A percentile compares a stretch with the other conserved stretches of the same genome.
phyloP scores from a whole-genome alignment of 805 yeast species.

The Zygosaccharomyces kombuchaensis region DNA sequence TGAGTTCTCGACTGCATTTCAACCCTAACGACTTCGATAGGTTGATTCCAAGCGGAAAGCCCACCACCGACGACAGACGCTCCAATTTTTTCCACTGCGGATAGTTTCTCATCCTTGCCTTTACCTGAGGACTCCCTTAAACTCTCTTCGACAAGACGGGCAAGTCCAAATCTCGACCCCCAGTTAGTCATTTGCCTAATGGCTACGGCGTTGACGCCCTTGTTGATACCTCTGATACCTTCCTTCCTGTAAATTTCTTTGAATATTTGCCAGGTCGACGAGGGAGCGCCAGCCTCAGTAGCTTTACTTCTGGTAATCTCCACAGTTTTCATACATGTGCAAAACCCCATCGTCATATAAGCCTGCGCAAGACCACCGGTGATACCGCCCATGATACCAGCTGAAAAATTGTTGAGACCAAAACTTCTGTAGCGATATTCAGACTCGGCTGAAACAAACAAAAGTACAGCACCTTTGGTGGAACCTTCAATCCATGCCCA shows the following conservation, averaged over 20 bases:
- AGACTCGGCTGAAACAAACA: constrained; percentile 89
- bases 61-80: constrained; percentile 96
- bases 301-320: constrained; percentile 89
- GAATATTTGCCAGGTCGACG: constrained; percentile 81
- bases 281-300: constrained; percentile 50
- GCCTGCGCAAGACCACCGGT: constrained; percentile 96
- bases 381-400: constrained; percentile 96
- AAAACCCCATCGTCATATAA: constrained; percentile 93
- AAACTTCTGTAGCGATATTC: constrained; percentile 67
- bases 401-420: constrained; percentile 66
- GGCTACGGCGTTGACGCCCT: constrained; percentile 99
- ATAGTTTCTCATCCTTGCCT: constrained; percentile 53
- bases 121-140: constrained; percentile 65
- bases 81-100: constrained; percentile 73
- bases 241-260: constrained; percentile 76
- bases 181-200: constrained; percentile 97
- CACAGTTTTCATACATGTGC: constrained; percentile 98
- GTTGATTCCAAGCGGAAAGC: constrained; percentile 97
- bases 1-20: constrained; percentile 96
- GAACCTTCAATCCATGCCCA: constrained; percentile 99
- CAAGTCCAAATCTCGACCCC: constrained; percentile 95
- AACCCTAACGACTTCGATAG: constrained; percentile 94
- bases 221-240: constrained; percentile 92
- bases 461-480: constrained; percentile 95
- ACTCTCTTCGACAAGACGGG: constrained; percentile 84